A percentile compares a stretch with the other conserved stretches of the same genome.
These are phyloP conservation scores for Emmonsiellopsis sp. DNA, from an alignment of 2,329 filamentous ascomycete genomes.

Conservation along the genomic window DNA sequence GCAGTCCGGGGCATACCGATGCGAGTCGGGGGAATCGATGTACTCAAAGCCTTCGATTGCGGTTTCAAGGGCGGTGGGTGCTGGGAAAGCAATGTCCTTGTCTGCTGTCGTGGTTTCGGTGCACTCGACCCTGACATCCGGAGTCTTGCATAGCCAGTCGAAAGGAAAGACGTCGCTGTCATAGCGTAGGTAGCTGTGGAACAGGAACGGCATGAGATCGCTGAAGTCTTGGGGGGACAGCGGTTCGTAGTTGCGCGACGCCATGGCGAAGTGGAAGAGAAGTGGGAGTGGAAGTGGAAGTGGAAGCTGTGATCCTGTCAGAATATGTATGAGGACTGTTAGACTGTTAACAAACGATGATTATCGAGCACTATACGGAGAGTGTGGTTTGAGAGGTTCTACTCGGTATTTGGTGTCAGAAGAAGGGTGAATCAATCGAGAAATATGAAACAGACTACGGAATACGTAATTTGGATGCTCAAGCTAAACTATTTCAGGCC, in stretches of 20 bases:
- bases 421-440: too few relatives aligned
- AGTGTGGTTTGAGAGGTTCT: too few relatives aligned
- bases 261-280: too few relatives aligned
- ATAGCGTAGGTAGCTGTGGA: background rate
- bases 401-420: too few relatives aligned
- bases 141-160: slow-evolving; percentile 3
- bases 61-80: background rate
- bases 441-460: too few relatives aligned
- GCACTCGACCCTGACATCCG: slow-evolving; percentile 5
- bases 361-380: too few relatives aligned
- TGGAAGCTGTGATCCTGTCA: background rate
- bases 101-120: slow-evolving; percentile 5
- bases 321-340: too few relatives aligned
- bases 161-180: background rate
- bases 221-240: slow-evolving; percentile 1
- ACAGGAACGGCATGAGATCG: background rate
- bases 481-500: too few relatives aligned
- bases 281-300: too few relatives aligned
- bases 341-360: too few relatives aligned
- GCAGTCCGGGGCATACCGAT: background rate
- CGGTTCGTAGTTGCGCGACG: too few relatives aligned
- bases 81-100: slow-evolving; percentile 2
- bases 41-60: background rate
- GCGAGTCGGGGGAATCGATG: slow-evolving; percentile 2
- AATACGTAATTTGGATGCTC: too few relatives aligned